phyloP scores from a whole-genome alignment of 768 basidiomycete genomes.

The Mycena galopus region DNA sequence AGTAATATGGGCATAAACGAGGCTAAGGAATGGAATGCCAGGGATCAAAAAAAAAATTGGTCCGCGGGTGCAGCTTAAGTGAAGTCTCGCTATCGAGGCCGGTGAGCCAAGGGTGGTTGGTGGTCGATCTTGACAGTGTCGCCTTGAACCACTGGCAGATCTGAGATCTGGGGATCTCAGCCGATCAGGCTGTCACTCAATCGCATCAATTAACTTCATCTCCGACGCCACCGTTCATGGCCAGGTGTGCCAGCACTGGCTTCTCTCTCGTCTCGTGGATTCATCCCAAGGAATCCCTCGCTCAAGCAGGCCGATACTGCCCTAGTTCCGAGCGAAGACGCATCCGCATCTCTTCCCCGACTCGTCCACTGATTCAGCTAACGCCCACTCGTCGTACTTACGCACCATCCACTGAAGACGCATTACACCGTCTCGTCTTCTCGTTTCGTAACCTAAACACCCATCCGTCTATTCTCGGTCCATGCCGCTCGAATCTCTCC shows the following conservation, averaged over 20 bases:
- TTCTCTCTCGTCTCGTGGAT: background rate
- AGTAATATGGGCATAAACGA: background rate
- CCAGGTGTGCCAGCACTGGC: background rate
- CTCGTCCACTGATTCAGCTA: too few relatives aligned
- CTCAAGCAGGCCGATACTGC: background rate
- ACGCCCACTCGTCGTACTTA: too few relatives aligned
- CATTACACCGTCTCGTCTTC: background rate
- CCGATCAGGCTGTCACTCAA: background rate
- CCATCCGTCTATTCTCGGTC: background rate
- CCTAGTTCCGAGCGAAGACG: background rate
- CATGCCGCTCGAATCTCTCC: too few relatives aligned
- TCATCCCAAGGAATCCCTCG: background rate
- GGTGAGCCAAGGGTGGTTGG: too few relatives aligned
- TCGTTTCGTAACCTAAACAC: background rate
- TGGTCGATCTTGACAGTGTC: background rate
- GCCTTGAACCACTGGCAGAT: background rate
- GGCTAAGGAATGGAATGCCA: too few relatives aligned
- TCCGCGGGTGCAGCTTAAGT: too few relatives aligned
- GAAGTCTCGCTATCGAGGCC: too few relatives aligned
- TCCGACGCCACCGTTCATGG: background rate
- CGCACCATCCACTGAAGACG: background rate
- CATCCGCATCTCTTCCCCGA: too few relatives aligned
- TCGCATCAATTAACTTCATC: background rate
- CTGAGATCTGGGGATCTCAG: background rate
- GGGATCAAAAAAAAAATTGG: too few relatives aligned